Evolutionary conservation across 1,284 basidiomycete genomes (phyloP).

Genomic region (Sanghuangporus sanghuang): DNA sequence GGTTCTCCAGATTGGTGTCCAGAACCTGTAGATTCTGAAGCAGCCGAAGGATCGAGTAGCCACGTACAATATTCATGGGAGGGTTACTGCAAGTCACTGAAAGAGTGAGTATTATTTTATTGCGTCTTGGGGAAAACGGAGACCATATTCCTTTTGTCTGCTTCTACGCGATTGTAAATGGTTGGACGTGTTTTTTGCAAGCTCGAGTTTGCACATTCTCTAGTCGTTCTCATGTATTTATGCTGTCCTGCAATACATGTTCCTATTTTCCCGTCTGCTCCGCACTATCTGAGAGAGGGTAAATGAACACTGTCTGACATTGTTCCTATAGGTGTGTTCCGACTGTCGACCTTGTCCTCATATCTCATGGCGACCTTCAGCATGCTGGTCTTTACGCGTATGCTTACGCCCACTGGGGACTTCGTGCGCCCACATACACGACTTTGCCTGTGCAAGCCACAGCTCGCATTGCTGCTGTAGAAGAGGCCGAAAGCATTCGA

Average conservation of each 20-base stretch:
- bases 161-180: not conserved
- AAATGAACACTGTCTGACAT: constrained; percentile 17
- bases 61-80: constrained; percentile 40
- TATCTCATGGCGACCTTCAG: constrained; percentile 89
- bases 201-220: not conserved
- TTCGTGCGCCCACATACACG: constrained; percentile 92
- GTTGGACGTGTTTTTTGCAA: not conserved
- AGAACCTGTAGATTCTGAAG: constrained; percentile 38
- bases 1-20: constrained; percentile 86
- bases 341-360: constrained; percentile 78
- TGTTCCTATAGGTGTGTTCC: constrained; percentile 53
- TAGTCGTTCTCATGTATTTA: not conserved
- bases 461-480: constrained; percentile 84
- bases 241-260: not conserved
- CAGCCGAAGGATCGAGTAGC: constrained; percentile 26
- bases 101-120: constrained; percentile 45
- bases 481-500: constrained; percentile 77
- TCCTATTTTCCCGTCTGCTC: not conserved
- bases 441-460: constrained; percentile 96
- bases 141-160: not conserved
- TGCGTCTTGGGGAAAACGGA: not conserved
- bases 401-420: constrained; percentile 82
- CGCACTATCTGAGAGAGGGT: not conserved
- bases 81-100: constrained; percentile 59
- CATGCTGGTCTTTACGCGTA: constrained; percentile 91